Conservation (phyloP, 768 basidiomycete genomes). For the Neoboletus brunneissimus region DNA sequence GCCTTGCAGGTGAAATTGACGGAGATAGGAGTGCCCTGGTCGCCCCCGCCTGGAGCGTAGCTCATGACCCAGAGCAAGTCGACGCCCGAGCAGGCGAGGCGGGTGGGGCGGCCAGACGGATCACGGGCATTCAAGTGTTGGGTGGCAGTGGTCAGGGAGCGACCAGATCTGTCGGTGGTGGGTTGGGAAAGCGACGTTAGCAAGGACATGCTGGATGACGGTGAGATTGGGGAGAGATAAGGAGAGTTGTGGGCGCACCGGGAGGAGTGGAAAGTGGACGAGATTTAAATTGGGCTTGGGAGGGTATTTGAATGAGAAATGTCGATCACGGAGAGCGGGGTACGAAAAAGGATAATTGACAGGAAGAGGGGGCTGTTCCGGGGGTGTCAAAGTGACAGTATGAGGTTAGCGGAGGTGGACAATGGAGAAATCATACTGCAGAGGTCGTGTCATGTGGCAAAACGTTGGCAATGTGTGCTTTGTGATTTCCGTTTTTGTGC, state of each 20-base stretch:
- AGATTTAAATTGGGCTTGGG: constrained; percentile 25
- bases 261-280: not conserved
- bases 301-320: constrained; percentile 3
- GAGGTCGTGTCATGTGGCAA: not conserved
- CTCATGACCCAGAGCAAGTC: constrained; percentile 63
- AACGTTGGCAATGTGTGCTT: not conserved
- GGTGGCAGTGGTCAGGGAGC: constrained; percentile 7
- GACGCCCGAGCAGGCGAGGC: constrained; percentile 43
- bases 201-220: constrained; percentile 1
- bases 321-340: constrained; percentile 21
- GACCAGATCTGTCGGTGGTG: not conserved
- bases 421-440: constrained; percentile 1
- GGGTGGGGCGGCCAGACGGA: constrained; percentile 10
- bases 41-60: constrained; percentile 64
- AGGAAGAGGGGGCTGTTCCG: not conserved
- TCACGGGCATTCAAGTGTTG: constrained; percentile 13
- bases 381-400: not conserved
- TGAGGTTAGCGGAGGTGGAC: constrained; percentile 5
- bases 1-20: constrained; percentile 46
- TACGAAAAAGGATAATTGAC: constrained; percentile 13
- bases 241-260: not conserved
- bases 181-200: not conserved
- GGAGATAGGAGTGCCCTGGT: constrained; percentile 58
- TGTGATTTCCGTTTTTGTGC: constrained; percentile 18
- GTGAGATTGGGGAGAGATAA: not conserved